These are phyloP conservation scores for Penicillium glabrum DNA, from an alignment of 2,329 filamentous ascomycete species.

Conservation along the genomic window DNA sequence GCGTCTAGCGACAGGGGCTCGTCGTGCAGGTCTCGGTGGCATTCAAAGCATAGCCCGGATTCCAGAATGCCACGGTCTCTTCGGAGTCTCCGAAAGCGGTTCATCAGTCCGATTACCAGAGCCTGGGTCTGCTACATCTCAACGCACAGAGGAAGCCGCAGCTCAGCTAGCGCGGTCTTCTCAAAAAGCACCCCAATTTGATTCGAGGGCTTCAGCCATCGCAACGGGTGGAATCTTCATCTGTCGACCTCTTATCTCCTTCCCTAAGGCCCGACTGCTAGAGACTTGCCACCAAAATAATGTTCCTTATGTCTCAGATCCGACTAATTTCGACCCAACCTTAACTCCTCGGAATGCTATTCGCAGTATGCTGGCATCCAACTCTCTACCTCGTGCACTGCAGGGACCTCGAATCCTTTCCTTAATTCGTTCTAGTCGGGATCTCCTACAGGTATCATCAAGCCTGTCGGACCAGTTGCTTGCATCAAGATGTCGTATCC, in stretches of 20 bases:
- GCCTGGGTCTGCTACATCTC: background rate
- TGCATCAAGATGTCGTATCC: slow-evolving; percentile 25
- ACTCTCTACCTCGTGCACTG: slow-evolving; percentile 68
- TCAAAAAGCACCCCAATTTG: background rate
- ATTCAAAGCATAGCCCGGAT: slow-evolving; percentile 67
- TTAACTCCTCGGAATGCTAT: slow-evolving; percentile 81
- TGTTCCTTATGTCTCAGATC: slow-evolving; percentile 78
- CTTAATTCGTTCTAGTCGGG: slow-evolving; percentile 56
- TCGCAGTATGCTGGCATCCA: slow-evolving; percentile 61
- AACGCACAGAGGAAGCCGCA: background rate
- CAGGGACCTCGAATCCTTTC: slow-evolving; percentile 63
- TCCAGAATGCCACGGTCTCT: slow-evolving; percentile 78
- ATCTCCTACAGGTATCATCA: slow-evolving; percentile 47
- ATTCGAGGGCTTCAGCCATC: slow-evolving; percentile 11
- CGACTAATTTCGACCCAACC: slow-evolving; percentile 75
- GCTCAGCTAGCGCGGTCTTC: background rate
- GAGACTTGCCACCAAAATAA: slow-evolving; percentile 66
- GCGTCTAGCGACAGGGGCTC: slow-evolving; percentile 68
- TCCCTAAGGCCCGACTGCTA: slow-evolving; percentile 67
- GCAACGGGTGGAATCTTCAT: slow-evolving; percentile 38
- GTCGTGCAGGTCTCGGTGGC: slow-evolving; percentile 68
- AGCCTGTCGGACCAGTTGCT: slow-evolving; percentile 58
- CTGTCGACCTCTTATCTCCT: slow-evolving; percentile 39
- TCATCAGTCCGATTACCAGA: slow-evolving; percentile 38
- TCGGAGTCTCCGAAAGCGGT: slow-evolving; percentile 69